Conservation (phyloP, 1,284 basidiomycete genomes). For the Sporisorium sorghi region DNA sequence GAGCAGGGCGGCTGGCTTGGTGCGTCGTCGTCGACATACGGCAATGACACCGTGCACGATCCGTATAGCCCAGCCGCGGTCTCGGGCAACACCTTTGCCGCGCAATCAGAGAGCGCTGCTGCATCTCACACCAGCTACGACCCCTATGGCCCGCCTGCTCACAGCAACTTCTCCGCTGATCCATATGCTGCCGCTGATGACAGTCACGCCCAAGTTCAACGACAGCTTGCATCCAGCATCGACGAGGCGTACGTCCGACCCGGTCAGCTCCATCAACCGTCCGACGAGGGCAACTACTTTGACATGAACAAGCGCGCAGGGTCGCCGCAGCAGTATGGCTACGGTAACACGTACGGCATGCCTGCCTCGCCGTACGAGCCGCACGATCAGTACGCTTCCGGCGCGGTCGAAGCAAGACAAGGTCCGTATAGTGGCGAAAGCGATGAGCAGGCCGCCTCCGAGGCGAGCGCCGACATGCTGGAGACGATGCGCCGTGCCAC, state of each 20-base stretch:
- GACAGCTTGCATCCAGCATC: background rate
- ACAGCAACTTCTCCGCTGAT: slow-evolving; percentile 7
- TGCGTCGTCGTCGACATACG: slow-evolving; percentile 6
- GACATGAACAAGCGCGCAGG: slow-evolving; percentile 9
- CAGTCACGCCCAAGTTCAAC: slow-evolving; percentile 3
- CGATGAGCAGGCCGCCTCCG: slow-evolving; percentile 24
- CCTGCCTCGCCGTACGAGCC: slow-evolving; percentile 37
- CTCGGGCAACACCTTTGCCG: slow-evolving; percentile 9
- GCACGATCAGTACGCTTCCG: slow-evolving; percentile 26
- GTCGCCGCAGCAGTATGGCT: slow-evolving; percentile 31
- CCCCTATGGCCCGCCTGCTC: slow-evolving; percentile 16
- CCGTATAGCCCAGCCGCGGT: slow-evolving; percentile 19
- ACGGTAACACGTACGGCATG: slow-evolving; percentile 16
- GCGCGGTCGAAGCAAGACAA: slow-evolving; percentile 18
- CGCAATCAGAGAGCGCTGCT: background rate
- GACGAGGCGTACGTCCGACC: slow-evolving; percentile 9
- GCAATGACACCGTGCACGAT: slow-evolving; percentile 12
- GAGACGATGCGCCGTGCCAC: slow-evolving; percentile 54
- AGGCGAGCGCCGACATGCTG: slow-evolving; percentile 45
- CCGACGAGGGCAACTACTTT: slow-evolving; percentile 24
- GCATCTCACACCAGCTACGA: slow-evolving; percentile 16
- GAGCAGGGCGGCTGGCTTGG: slow-evolving; percentile 31
- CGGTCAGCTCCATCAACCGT: slow-evolving; percentile 3
- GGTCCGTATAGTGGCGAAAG: slow-evolving; percentile 17
- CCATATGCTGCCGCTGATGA: slow-evolving; percentile 18